Base-by-base conservation (phyloP, 257 asterid species). In the Linaria vulgaris region DNA sequence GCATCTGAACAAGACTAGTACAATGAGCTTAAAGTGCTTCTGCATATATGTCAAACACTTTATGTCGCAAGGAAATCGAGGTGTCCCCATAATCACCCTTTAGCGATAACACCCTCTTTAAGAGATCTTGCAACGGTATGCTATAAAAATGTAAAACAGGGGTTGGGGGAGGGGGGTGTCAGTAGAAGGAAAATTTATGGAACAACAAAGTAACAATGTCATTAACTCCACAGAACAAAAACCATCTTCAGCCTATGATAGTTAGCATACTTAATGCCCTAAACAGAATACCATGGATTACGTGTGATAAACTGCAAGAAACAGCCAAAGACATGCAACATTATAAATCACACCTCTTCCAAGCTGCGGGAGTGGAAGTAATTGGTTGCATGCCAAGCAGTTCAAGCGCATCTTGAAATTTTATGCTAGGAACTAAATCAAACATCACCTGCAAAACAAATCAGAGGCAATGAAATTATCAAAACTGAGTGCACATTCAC, bases 311-410 rank as follows among this genome's bases (percentile, higher is more conserved):
- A 59, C 21, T 50, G 30, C 34, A 74, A 61, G 37, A 37, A 39
- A 73, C 37, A 56, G 6, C 31, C 62, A 58, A 24, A 62, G 43
- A 10, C 62, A 5, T 12, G 16, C 9, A 41, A 72, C 39, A 59
- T 67, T 49, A 21, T 21, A 64, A 57, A 56, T 27, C 64, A 69
- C 72, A 92, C 99, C 97, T 87, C 84, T 80, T 92, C 96, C 95
- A 88, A 80, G 99, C 99, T 62, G 86, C 95, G 45, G 87, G 66
- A 73, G 86, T 85, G 57, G 99, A 92, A 74, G 91, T 82, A 72
- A 87, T 87, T 12, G 99, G 99, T 86, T 92, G 97, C 99, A 87
- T 85, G 85, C 96, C 87, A 61, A 92, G 85, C 79, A 92, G 80
- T 79, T 92, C 91, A 55, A 92, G 74, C 22, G 95, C 97, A 82